These are phyloP conservation scores for Tolypocladium ovalisporum DNA, from an alignment of 2,329 filamentous ascomycete species.

Conservation along the genomic window DNA sequence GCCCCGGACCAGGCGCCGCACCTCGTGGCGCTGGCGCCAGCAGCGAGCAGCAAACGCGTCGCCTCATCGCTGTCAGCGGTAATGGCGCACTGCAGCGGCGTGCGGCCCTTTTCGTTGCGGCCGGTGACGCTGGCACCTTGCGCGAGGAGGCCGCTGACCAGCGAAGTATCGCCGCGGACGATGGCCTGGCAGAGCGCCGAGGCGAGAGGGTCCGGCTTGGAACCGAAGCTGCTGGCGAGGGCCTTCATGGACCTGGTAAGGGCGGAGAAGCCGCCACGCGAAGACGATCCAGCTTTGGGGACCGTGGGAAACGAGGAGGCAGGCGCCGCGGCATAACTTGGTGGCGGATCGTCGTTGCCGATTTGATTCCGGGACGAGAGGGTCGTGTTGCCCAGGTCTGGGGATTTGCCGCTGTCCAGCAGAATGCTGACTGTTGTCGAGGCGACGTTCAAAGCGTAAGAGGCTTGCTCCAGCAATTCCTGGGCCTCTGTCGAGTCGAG, in stretches of 20 bases:
- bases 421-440: slow-evolving; percentile 10
- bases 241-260: slow-evolving; percentile 24
- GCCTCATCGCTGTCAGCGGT: slow-evolving; percentile 18
- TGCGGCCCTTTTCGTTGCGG: slow-evolving; percentile 22
- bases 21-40: slow-evolving; percentile 17
- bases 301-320: slow-evolving; percentile 7
- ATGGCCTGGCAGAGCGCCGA: slow-evolving; percentile 24
- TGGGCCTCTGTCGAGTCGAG: slow-evolving; percentile 9
- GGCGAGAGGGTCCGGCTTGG: slow-evolving; percentile 25
- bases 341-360: slow-evolving; percentile 10
- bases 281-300: slow-evolving; percentile 4
- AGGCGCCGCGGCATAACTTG: slow-evolving; percentile 5
- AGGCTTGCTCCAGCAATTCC: slow-evolving; percentile 10
- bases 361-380: not conserved
- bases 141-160: slow-evolving; percentile 19
- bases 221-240: slow-evolving; percentile 17
- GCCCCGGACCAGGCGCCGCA: slow-evolving; percentile 11
- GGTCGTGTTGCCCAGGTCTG: too few relatives aligned
- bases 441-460: slow-evolving; percentile 7
- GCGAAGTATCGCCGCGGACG: slow-evolving; percentile 18
- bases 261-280: slow-evolving; percentile 10
- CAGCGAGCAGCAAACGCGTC: slow-evolving; percentile 19
- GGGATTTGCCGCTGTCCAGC: not conserved
- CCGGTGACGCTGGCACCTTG: slow-evolving; percentile 25
- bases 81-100: slow-evolving; percentile 22